A percentile compares a stretch with the other conserved stretches of the same genome.
Evolutionary conservation across 352 stramenopile species (phyloP).

Genomic region (Globisporangium cystogenes): DNA sequence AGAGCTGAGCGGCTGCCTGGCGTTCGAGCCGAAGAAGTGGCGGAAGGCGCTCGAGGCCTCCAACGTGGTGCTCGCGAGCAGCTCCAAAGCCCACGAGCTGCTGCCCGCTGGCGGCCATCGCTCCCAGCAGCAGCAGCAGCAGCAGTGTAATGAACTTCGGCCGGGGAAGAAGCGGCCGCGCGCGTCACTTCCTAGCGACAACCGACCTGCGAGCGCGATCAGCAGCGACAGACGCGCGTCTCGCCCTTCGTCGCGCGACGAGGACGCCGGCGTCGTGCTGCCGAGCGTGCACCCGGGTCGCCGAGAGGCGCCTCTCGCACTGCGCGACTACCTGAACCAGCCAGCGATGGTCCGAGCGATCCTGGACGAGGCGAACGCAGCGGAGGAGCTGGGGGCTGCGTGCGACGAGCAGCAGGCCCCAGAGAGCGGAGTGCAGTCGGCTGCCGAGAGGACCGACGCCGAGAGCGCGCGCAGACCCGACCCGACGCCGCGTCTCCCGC

Average conservation of each 20-base stretch:
- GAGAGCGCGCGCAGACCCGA: not conserved
- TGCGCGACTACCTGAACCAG: constrained; percentile 40
- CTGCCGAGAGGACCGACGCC: too few species aligned
- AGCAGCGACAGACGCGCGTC: not conserved
- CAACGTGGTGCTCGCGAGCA: constrained; percentile 12
- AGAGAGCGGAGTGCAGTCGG: too few species aligned
- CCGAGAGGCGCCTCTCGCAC: constrained; percentile 9
- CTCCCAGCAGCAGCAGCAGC: not conserved
- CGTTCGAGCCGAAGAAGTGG: constrained; percentile 60
- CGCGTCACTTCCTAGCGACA: not conserved
- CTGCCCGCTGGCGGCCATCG: not conserved
- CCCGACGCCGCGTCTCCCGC: constrained; percentile 12
- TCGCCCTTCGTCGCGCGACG: constrained; percentile 22
- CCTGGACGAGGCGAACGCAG: constrained; percentile 14
- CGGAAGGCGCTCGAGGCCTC: constrained; percentile 38
- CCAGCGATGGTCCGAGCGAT: constrained; percentile 28
- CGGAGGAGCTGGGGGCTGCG: not conserved
- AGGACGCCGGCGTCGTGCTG: constrained; percentile 14
- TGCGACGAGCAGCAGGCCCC: not conserved
- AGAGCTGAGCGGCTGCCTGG: constrained; percentile 39
- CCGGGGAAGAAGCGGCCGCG: not conserved
- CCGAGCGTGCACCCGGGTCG: constrained; percentile 1
- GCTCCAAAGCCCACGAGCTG: not conserved
- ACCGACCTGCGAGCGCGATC: not conserved
- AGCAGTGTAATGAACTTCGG: not conserved